Base-by-base conservation (phyloP, 306 rosid species). In the Cucumis sativus region DNA sequence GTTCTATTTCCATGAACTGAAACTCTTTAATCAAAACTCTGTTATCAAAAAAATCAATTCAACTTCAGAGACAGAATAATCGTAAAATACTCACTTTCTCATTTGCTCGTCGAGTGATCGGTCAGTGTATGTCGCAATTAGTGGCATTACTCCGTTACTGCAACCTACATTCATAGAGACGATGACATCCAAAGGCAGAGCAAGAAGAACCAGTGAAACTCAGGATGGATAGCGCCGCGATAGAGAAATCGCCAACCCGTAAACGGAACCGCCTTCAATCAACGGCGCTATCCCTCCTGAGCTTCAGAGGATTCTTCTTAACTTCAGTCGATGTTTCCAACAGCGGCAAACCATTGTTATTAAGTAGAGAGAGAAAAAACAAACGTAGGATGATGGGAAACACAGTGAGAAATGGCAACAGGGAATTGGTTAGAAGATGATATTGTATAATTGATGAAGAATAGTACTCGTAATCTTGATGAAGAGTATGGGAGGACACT, bases 271-370 rank as follows among this genome's bases (percentile, higher is more conserved):
- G 17, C 28, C 52, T 6, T 75, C 40, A 3, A 39, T 10, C 40
- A 3, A 39, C 10, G 80, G 80, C 60, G 80, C 80, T 77, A 77
- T 77, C 80, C 80, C 80, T 77, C 80, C 80, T 62, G 80, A 77
- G 80, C 80, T 77, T 77, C 68, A 63, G 47, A 15, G 65, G 79
- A 77, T 77, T 62, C 73, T 77, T 62, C 73, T 56, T 10, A 30
- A 28, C 80, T 62, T 61, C 33, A 56, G n/a, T 51, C 47, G 40
- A 28, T 37, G 45, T 9, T 49, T 33, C 40, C 41, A 28, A 10
- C 30, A 10, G 74, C 37, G 37, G 37, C 37, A 33, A 23, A 33
- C 37, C 37, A 33, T 33, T 33, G 0, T 33, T 33, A 33, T 33
- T 33, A 4, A 33, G 33, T 30, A 30, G 33, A 33, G 5, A 0